These are phyloP conservation scores for Geotrichum klebahnii DNA, from an alignment of 1,139 yeast genomes.

Conservation along the genomic window DNA sequence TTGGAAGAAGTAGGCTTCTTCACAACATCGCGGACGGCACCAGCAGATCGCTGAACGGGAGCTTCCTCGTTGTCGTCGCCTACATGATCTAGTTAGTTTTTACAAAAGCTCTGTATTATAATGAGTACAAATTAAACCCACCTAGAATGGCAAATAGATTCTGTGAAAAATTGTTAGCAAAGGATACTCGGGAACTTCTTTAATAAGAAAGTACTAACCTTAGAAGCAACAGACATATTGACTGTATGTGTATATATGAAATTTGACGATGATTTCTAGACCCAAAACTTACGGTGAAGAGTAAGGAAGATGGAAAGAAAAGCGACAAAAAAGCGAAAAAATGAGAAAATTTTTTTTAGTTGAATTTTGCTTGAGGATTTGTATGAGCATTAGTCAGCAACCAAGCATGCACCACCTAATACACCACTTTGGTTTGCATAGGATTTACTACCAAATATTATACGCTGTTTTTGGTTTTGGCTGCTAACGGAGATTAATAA, in stretches of 20 bases:
- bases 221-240: conserved; percentile 34
- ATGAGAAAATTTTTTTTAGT: conserved; percentile 15
- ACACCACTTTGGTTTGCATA: too few species aligned
- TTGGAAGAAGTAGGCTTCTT: conserved; percentile 80
- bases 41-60: conserved; percentile 35
- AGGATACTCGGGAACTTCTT: too few species aligned
- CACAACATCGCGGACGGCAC: conserved; percentile 69
- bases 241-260: conserved; percentile 11
- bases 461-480: too few species aligned
- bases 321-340: conserved; percentile 1
- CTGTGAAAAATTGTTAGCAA: conserved; percentile 23
- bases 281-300: conserved; percentile 21
- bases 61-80: conserved; percentile 77
- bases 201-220: conserved; percentile 26
- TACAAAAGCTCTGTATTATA: not conserved
- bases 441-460: too few species aligned
- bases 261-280: conserved; percentile 7
- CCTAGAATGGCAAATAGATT: conserved; percentile 35
- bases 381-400: too few species aligned
- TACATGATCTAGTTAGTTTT: conserved; percentile 3
- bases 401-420: too few species aligned
- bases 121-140: conserved; percentile 13
- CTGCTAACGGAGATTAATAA: too few species aligned
- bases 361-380: too few species aligned
- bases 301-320: conserved; percentile 9